A percentile compares a stretch with the other conserved stretches of the same genome.
These are phyloP conservation scores for Phytophthora hibernalis DNA, from an alignment of 352 stramenopile species.

Conservation along the genomic window DNA sequence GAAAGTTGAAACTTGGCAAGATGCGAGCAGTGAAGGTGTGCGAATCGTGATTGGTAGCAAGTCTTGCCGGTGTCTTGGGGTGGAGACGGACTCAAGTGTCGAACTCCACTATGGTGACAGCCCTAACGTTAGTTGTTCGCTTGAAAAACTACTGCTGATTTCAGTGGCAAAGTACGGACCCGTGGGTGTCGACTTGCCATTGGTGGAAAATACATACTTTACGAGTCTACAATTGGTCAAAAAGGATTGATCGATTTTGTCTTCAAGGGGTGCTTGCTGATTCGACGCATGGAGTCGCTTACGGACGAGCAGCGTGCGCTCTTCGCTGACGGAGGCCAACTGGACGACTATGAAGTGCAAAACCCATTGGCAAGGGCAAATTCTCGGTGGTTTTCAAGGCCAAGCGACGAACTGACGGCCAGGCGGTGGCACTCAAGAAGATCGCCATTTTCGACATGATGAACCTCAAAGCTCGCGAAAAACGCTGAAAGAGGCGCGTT, in stretches of 20 bases:
- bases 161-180: conserved; percentile 25
- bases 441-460: conserved; percentile 93
- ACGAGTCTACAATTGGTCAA: conserved; percentile 21
- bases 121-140: conserved; percentile 11
- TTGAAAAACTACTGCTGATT: conserved; percentile 28
- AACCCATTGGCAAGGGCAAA: conserved; percentile 93
- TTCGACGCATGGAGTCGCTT: conserved; percentile 71
- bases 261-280: conserved; percentile 33
- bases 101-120: conserved; percentile 15
- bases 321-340: conserved; percentile 58
- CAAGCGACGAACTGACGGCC: conserved; percentile 63
- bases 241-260: conserved; percentile 15
- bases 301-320: conserved; percentile 75
- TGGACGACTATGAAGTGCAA: conserved; percentile 85
- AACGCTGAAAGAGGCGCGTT: conserved; percentile 83
- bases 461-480: conserved; percentile 89
- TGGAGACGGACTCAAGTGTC: conserved; percentile 21
- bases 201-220: conserved; percentile 23
- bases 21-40: neutral
- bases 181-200: conserved; percentile 15
- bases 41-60: conserved; percentile 17
- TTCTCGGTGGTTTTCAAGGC: conserved; percentile 94
- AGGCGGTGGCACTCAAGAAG: conserved; percentile 93
- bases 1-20: conserved; percentile 31
- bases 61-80: conserved; percentile 20